phyloP scores from a whole-genome alignment of 495 filamentous ascomycete genomes.

The Annulohypoxylon bovei region DNA sequence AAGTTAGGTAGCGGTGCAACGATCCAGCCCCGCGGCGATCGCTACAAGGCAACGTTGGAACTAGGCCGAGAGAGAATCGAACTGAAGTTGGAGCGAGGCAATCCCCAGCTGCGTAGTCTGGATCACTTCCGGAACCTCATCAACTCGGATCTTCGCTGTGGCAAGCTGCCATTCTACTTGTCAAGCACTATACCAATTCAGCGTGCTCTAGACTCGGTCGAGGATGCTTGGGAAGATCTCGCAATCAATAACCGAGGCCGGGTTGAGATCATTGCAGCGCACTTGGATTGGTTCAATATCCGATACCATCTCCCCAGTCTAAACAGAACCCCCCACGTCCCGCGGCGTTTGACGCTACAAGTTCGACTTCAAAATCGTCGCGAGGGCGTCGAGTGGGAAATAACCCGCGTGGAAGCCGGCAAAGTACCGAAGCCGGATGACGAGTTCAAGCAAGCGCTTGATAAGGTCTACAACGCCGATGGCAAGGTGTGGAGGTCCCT shows the following conservation, averaged over 20 bases:
- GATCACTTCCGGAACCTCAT: constrained; percentile 70
- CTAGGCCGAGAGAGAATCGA: constrained; percentile 50
- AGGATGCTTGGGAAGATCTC: constrained; percentile 52
- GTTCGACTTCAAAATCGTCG: constrained; percentile 48
- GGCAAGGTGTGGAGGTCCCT: constrained; percentile 49
- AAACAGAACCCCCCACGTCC: constrained; percentile 7
- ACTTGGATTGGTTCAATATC: constrained; percentile 60
- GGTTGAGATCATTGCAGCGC: constrained; percentile 53
- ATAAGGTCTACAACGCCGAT: constrained; percentile 50
- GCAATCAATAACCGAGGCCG: constrained; percentile 49
- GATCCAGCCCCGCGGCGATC: constrained; percentile 35
- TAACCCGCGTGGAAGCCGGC: constrained; percentile 44
- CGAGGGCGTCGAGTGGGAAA: constrained; percentile 55
- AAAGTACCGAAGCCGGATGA: constrained; percentile 42
- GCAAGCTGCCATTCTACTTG: constrained; percentile 51
- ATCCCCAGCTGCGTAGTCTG: constrained; percentile 79
- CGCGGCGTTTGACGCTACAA: constrained; percentile 50
- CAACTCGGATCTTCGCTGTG: constrained; percentile 58
- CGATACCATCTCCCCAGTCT: constrained; percentile 52
- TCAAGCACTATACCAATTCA: constrained; percentile 74
- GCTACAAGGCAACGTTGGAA: constrained; percentile 54
- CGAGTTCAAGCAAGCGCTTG: constrained; percentile 54
- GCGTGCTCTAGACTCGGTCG: constrained; percentile 67
- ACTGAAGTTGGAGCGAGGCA: constrained; percentile 68
- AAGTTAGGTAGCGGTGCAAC: constrained; percentile 16